Conservation (phyloP, 305 asterid genomes). For the Fraxinus xanthoxyloides region DNA sequence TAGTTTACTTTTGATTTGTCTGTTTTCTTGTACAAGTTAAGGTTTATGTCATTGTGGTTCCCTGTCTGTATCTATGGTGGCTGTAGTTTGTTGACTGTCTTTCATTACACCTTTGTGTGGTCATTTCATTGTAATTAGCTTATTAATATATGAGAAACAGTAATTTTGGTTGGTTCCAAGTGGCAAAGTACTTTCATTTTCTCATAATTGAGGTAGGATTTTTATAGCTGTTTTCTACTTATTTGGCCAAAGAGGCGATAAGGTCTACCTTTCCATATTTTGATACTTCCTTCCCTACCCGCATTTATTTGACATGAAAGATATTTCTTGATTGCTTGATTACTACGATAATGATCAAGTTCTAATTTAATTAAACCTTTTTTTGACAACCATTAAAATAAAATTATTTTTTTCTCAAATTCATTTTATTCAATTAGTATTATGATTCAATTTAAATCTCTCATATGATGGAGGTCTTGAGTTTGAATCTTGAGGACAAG, state of each 20-base stretch:
- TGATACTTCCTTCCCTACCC: background rate
- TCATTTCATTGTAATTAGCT: background rate
- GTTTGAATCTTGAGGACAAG: too few species aligned
- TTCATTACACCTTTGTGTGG: background rate
- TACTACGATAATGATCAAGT: background rate
- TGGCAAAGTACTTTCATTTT: constrained; percentile 6
- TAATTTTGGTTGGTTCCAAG: constrained; percentile 12
- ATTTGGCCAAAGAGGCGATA: background rate
- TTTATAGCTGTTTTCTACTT: background rate
- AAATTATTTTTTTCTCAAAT: too few species aligned
- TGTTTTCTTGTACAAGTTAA: constrained; percentile 9
- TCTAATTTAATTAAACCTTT: background rate
- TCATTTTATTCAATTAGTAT: too few species aligned
- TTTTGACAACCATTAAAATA: background rate
- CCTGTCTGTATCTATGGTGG: constrained; percentile 7
- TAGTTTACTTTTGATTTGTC: background rate
- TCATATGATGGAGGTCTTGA: too few species aligned
- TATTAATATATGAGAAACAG: background rate
- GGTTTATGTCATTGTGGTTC: background rate
- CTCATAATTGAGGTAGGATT: constrained; percentile 6
- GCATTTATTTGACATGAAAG: background rate
- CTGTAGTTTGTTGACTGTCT: constrained; percentile 38
- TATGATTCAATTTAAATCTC: too few species aligned
- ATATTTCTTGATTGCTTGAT: background rate
- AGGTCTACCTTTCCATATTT: background rate